Conservation (phyloP, 116 monocot genomes). For the Trichopus zeylanicus region DNA sequence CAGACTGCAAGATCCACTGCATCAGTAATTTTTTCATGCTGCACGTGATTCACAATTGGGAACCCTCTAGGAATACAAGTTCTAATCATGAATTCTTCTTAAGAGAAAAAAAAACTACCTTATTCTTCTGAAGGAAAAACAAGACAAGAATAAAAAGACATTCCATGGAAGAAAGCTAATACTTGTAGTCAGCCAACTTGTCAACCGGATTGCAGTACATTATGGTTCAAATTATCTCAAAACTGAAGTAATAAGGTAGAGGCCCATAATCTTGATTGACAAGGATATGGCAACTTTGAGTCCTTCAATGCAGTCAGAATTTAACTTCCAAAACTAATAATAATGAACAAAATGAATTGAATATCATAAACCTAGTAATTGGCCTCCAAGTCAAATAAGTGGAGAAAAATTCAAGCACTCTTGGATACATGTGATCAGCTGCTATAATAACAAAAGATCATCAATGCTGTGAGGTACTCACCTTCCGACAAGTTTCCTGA, state of each 20-base stretch:
- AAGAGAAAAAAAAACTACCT: too few species aligned
- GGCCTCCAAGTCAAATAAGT: background rate
- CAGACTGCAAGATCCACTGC: background rate
- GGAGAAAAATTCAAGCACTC: background rate
- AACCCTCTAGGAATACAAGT: too few species aligned
- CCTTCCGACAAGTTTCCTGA: conserved; percentile 80
- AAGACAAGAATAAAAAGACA: too few species aligned
- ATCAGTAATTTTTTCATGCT: background rate
- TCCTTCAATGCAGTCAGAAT: background rate
- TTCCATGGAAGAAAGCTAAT: background rate
- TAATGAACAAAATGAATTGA: background rate
- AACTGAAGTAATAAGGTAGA: too few species aligned
- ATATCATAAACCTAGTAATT: background rate
- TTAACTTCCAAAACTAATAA: background rate
- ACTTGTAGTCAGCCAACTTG: background rate
- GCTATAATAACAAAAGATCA: background rate
- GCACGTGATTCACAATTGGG: background rate
- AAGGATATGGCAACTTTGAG: background rate
- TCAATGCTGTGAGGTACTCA: conserved; percentile 1
- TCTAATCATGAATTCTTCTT: too few species aligned
- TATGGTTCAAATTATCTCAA: too few species aligned
- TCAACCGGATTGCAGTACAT: background rate
- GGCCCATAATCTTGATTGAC: background rate
- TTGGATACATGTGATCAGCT: background rate
- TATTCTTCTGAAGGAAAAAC: too few species aligned